Percentiles rank a stretch among this genome's conserved stretches.
These are phyloP conservation scores for Amesomyces nigricolor DNA, from an alignment of 2,329 filamentous ascomycete species.

Conservation along the genomic window DNA sequence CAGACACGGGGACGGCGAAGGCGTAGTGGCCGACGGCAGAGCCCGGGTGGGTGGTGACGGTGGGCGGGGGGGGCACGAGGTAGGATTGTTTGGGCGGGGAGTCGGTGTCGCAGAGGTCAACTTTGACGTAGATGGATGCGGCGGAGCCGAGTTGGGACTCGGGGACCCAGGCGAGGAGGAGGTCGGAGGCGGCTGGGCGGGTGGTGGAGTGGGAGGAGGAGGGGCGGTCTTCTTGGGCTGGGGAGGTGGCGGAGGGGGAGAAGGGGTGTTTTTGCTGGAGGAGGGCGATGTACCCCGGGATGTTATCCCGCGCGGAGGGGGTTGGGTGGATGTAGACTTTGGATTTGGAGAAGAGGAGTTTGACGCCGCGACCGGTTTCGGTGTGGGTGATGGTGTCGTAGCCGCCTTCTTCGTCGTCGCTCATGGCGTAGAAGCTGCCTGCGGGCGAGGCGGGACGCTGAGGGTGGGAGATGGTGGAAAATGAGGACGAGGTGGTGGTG, in stretches of 20 bases:
- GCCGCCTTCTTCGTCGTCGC: slow-evolving; percentile 90
- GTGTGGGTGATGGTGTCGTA: slow-evolving; percentile 90
- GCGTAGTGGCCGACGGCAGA: slow-evolving; percentile 73
- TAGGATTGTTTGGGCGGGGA: slow-evolving; percentile 80
- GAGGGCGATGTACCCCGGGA: slow-evolving; percentile 86
- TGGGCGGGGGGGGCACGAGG: slow-evolving; percentile 86
- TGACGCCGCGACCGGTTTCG: slow-evolving; percentile 74
- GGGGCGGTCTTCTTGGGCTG: slow-evolving; percentile 28
- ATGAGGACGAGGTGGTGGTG: slow-evolving; percentile 29
- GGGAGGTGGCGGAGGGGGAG: slow-evolving; percentile 39
- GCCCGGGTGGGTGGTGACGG: slow-evolving; percentile 68
- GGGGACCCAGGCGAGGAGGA: slow-evolving; percentile 89
- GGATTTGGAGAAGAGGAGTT: slow-evolving; percentile 92
- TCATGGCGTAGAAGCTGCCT: slow-evolving; percentile 90
- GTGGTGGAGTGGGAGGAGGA: slow-evolving; percentile 33
- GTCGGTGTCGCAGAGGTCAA: slow-evolving; percentile 78
- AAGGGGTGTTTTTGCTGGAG: slow-evolving; percentile 73
- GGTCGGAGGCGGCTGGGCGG: slow-evolving; percentile 56
- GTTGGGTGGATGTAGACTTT: slow-evolving; percentile 98
- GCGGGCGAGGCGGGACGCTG: slow-evolving; percentile 61
- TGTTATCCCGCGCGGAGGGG: slow-evolving; percentile 90
- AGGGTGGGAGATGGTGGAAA: slow-evolving; percentile 23
- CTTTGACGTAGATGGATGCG: slow-evolving; percentile 87
- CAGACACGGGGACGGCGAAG: slow-evolving; percentile 83
- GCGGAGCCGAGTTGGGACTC: slow-evolving; percentile 82